A percentile compares a stretch with the other conserved stretches of the same genome.
phyloP scores from a whole-genome alignment of 805 yeast genomes.

The Jamesozyma rosinii region DNA sequence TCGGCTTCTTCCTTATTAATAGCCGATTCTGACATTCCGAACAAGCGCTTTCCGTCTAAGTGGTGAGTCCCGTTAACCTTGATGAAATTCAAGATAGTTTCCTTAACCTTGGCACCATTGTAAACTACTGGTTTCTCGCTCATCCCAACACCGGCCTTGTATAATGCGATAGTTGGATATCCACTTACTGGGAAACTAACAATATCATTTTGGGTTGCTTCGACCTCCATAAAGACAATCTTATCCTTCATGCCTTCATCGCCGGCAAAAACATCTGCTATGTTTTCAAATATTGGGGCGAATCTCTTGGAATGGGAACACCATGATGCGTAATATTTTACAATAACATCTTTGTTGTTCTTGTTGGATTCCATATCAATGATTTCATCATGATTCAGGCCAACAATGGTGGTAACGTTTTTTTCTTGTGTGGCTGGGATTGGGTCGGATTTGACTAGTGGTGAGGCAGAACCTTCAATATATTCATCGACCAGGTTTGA shows the following conservation, averaged over 20 bases:
- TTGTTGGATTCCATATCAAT: slow-evolving; percentile 36
- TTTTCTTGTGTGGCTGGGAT: slow-evolving; percentile 76
- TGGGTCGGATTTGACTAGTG: slow-evolving; percentile 77
- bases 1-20: neutral
- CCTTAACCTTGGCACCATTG: neutral
- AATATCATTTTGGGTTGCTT: slow-evolving; percentile 85
- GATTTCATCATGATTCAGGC: slow-evolving; percentile 66
- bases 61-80: slow-evolving; percentile 55
- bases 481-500: slow-evolving; percentile 54
- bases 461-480: slow-evolving; percentile 52
- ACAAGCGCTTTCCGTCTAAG: slow-evolving; percentile 40
- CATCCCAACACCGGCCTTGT: slow-evolving; percentile 94
- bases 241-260: slow-evolving; percentile 41
- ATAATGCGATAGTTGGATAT: slow-evolving; percentile 85
- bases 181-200: slow-evolving; percentile 65
- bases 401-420: slow-evolving; percentile 70
- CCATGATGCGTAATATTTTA: slow-evolving; percentile 95
- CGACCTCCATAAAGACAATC: slow-evolving; percentile 75
- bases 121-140: slow-evolving; percentile 32
- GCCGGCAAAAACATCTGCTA: slow-evolving; percentile 57
- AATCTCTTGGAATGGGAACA: slow-evolving; percentile 92
- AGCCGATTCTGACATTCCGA: neutral
- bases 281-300: slow-evolving; percentile 81
- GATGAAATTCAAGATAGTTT: slow-evolving; percentile 52
- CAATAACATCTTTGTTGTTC: slow-evolving; percentile 56